Base-by-base conservation (phyloP, 768 basidiomycete species). In the Pleurotus tuoliensis region DNA sequence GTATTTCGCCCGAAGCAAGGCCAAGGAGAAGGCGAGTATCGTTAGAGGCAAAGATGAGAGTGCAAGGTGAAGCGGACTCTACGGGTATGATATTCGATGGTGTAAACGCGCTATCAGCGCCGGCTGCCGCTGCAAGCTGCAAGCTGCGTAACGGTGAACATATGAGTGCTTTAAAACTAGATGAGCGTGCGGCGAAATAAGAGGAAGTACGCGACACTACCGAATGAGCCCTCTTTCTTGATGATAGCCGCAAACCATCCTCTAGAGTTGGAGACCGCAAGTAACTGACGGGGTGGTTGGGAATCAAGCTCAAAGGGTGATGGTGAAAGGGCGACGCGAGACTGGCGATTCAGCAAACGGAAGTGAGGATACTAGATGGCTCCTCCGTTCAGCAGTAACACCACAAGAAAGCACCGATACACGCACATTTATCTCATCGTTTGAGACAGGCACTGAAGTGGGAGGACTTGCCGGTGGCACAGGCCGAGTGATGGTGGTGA, bases 191-290 rank as follows among this genome's bases (percentile, higher is more conserved):
- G 27, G 41, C 48, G 20, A 20, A 16, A 16, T 47, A 52, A 51
- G 50, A 38, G 46, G 37, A 53, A 46, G 9, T 40, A 50, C 11
- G 25, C 18, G 6, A 34, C 59, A 75, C 44, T 56, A 82, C 82
- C 70, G 56, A 72, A 74, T 57, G 69, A 61, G 51, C 70, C 61
- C 52, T 69, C 63, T 48, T 71, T 70, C 39, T 71, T 69, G 44
- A 69, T 76, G 8, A 82, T 78, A 30, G 88, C 87, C 46, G 81
- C 86, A 68, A 91, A 92, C 83, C 84, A 91, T 25, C 82, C 86
- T 59, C 74, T 79, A 11, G 73, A 69, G 64, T 85, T 88, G 2
- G 84, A 76, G 2, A 80, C 73, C 3, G 83, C 78, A 61, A 92
- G 81, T 15, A 87, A 73, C 53, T 70, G 76, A 40, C 79, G 82